Percentiles rank a stretch among this genome's conserved stretches.
These are phyloP conservation scores for Penicillium salamii DNA, from an alignment of 495 filamentous ascomycete genomes.

Conservation along the genomic window DNA sequence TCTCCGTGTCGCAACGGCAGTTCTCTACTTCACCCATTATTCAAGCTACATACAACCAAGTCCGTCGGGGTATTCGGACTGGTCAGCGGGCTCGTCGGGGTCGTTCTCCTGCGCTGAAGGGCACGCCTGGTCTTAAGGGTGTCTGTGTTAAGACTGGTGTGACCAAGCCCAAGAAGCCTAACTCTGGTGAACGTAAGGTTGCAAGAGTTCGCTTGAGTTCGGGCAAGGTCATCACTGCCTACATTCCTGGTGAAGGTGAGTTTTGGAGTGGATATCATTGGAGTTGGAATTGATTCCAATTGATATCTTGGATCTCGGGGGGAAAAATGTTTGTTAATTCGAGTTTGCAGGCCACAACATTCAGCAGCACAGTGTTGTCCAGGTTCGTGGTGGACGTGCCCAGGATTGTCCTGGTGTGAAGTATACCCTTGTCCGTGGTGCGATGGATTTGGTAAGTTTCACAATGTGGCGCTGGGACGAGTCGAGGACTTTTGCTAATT, in stretches of 20 bases:
- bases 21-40: constrained; percentile 44
- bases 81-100: constrained; percentile 74
- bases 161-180: constrained; percentile 96
- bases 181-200: constrained; percentile 91
- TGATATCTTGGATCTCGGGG: background rate
- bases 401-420: constrained; percentile 99
- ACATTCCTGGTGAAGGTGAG: constrained; percentile 92
- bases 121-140: constrained; percentile 82
- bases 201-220: constrained; percentile 84
- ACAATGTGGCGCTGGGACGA: background rate
- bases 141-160: constrained; percentile 91
- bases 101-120: constrained; percentile 77
- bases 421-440: constrained; percentile 88
- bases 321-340: constrained; percentile 5
- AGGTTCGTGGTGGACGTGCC: constrained; percentile 82
- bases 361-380: constrained; percentile 95
- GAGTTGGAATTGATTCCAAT: constrained; percentile 1
- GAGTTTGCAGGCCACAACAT: constrained; percentile 79
- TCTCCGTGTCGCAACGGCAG: constrained; percentile 24
- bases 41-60: constrained; percentile 51
- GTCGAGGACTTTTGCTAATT: constrained; percentile 5
- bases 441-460: constrained; percentile 83
- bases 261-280: background rate
- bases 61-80: constrained; percentile 69
- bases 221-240: constrained; percentile 81